These are phyloP conservation scores for Bondarzewia mesenterica DNA, from an alignment of 1,284 basidiomycete species.

Conservation along the genomic window DNA sequence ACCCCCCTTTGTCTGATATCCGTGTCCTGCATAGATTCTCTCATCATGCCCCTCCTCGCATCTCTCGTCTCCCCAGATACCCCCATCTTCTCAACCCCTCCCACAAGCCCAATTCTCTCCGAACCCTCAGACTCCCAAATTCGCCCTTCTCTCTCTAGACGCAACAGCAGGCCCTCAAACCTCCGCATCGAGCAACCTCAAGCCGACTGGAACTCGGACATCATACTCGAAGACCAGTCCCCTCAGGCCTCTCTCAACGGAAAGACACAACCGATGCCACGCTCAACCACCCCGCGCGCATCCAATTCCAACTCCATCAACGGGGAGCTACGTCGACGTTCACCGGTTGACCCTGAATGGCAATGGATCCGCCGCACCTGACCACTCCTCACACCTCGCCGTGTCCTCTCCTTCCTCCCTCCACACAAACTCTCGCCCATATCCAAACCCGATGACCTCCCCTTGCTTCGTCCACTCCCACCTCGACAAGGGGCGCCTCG, in stretches of 20 bases:
- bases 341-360: not conserved
- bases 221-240: conserved; percentile 23
- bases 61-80: conserved; percentile 31
- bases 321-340: not conserved
- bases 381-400: not conserved
- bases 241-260: conserved; percentile 17
- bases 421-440: not conserved
- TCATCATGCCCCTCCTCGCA: conserved; percentile 6
- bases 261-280: conserved; percentile 5
- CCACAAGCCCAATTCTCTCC: conserved; percentile 36
- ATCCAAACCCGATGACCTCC: conserved; percentile 25
- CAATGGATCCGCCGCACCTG: not conserved
- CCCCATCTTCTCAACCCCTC: conserved; percentile 58
- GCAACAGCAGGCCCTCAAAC: conserved; percentile 21
- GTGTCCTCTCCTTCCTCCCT: not conserved
- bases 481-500: conserved; percentile 68
- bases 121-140: conserved; percentile 22
- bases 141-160: conserved; percentile 24
- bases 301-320: not conserved
- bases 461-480: conserved; percentile 87
- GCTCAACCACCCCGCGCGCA: conserved; percentile 9
- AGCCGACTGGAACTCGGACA: conserved; percentile 19
- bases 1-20: not conserved
- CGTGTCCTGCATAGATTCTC: not conserved
- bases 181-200: conserved; percentile 19